These are phyloP conservation scores for Suillus ampliporus DNA, from an alignment of 768 basidiomycete species.

Conservation along the genomic window DNA sequence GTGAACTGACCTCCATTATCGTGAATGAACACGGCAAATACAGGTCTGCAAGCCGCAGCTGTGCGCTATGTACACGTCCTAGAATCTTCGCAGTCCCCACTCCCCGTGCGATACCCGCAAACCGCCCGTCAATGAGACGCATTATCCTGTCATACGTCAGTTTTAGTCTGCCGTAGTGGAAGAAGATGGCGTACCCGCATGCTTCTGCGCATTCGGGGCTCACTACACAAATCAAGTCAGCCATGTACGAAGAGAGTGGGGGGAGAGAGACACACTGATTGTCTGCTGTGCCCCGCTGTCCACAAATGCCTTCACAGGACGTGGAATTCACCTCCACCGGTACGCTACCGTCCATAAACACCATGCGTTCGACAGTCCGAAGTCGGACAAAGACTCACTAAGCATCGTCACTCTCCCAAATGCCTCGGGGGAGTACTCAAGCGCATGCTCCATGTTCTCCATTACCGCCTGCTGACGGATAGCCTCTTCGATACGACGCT, in stretches of 20 bases:
- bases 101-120: conserved; percentile 87
- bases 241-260: not conserved
- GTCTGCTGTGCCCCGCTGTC: conserved; percentile 98
- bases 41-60: conserved; percentile 85
- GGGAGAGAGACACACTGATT: conserved; percentile 71
- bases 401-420: conserved; percentile 98
- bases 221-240: conserved; percentile 53
- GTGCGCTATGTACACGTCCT: conserved; percentile 91
- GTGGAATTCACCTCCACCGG: conserved; percentile 91
- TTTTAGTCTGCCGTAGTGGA: too few species aligned
- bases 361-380: conserved; percentile 7
- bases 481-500: conserved; percentile 90
- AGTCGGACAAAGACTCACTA: conserved; percentile 62
- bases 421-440: conserved; percentile 91
- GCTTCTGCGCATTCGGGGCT: conserved; percentile 90
- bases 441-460: conserved; percentile 93
- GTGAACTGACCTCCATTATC: conserved; percentile 82
- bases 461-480: conserved; percentile 88
- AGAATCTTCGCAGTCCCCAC: conserved; percentile 95
- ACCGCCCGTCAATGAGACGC: conserved; percentile 88
- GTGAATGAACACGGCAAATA: conserved; percentile 90
- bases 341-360: conserved; percentile 55
- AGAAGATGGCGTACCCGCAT: too few species aligned
- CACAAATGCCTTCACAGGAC: conserved; percentile 93
- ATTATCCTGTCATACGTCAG: conserved; percentile 65